Conservation (phyloP, 495 filamentous ascomycete species). For the Xylona heveae region DNA sequence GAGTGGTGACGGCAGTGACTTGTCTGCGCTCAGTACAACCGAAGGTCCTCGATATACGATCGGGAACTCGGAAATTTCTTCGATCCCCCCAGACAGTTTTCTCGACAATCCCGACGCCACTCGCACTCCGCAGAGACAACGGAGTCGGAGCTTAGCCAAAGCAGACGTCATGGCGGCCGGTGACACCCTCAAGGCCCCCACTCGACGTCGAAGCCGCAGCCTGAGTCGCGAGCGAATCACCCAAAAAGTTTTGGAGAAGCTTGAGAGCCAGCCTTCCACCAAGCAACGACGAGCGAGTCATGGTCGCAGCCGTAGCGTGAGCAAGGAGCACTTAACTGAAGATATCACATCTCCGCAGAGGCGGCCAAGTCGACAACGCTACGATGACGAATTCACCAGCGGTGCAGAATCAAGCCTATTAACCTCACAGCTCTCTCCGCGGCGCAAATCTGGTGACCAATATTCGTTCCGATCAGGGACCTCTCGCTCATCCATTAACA, state of each 20-base stretch:
- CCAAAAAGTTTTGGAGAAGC: constrained; percentile 48
- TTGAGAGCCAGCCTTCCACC: constrained; percentile 18
- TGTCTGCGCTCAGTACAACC: constrained; percentile 24
- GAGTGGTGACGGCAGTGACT: constrained; percentile 28
- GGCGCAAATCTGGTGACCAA: constrained; percentile 48
- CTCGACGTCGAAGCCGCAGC: constrained; percentile 45
- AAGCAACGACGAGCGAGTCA: constrained; percentile 28
- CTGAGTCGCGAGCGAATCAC: constrained; percentile 52
- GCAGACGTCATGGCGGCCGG: constrained; percentile 22
- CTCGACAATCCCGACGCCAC: constrained; percentile 33
- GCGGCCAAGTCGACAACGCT: constrained; percentile 33
- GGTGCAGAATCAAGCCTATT: constrained; percentile 55
- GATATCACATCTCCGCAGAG: constrained; percentile 30
- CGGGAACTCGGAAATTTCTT: constrained; percentile 65
- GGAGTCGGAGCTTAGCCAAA: constrained; percentile 35
- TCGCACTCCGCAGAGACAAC: constrained; percentile 23
- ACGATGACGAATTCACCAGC: constrained; percentile 42
- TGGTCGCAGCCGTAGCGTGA: constrained; percentile 37
- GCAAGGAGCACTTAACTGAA: constrained; percentile 40
- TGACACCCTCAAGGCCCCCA: constrained; percentile 42
- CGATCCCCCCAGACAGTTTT: constrained; percentile 79
- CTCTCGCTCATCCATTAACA: constrained; percentile 79
- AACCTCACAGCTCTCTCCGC: constrained; percentile 49
- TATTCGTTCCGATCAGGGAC: constrained; percentile 56
- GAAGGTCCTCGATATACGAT: constrained; percentile 36